These are phyloP conservation scores for Penicillium sp. DNA, from an alignment of 2,329 filamentous ascomycete species.

Conservation along the genomic window DNA sequence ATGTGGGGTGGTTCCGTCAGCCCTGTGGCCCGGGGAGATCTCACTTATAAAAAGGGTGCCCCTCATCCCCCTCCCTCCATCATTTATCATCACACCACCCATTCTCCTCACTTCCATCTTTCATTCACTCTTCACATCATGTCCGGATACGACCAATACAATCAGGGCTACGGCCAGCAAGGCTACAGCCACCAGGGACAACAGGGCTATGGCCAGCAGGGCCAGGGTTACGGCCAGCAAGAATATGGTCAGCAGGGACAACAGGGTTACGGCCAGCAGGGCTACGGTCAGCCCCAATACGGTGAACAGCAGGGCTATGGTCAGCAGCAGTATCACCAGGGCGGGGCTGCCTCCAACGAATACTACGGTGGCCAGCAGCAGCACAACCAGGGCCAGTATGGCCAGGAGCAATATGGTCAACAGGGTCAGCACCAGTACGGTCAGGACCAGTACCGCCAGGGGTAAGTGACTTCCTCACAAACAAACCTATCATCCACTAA, in stretches of 20 bases:
- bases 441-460: slow-evolving; percentile 31
- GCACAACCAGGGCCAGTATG: slow-evolving; percentile 12
- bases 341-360: slow-evolving; percentile 16
- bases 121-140: slow-evolving; percentile 12
- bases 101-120: slow-evolving; percentile 1
- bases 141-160: slow-evolving; percentile 30
- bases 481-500: slow-evolving; percentile 10
- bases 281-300: slow-evolving; percentile 10
- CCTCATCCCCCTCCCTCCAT: neutral
- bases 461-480: slow-evolving; percentile 19
- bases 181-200: slow-evolving; percentile 10
- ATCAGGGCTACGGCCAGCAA: slow-evolving; percentile 25
- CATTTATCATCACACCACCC: neutral
- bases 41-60: slow-evolving; percentile 5
- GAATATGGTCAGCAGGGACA: slow-evolving; percentile 18
- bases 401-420: slow-evolving; percentile 22
- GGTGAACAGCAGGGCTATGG: slow-evolving; percentile 22
- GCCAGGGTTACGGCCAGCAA: slow-evolving; percentile 23
- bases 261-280: slow-evolving; percentile 22
- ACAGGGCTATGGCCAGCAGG: slow-evolving; percentile 21
- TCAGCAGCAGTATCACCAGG: slow-evolving; percentile 24
- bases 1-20: slow-evolving; percentile 20
- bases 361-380: slow-evolving; percentile 21
- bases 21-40: slow-evolving; percentile 14
- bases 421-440: slow-evolving; percentile 19